Evolutionary conservation across 192 early-diverging fungal genomes (phyloP), one percentile per base, ranked within the genome.

Genomic region (Spizellomyces sp.): DNA sequence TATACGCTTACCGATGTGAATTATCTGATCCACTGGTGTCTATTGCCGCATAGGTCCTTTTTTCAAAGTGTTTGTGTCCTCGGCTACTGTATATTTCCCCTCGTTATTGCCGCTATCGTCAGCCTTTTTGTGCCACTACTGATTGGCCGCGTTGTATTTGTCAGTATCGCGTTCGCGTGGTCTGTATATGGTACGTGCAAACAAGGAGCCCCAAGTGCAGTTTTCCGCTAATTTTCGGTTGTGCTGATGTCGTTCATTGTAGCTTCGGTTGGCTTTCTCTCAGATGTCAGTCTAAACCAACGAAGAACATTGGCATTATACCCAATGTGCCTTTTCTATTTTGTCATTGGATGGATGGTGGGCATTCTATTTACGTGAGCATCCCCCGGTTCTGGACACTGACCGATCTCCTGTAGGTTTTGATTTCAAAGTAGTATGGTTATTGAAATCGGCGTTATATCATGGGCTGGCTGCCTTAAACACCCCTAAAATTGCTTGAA

Each of bases 1-100:
- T 36, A 36, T 36, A 36, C 27, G 27, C 1, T 36, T 36, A 36
- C 1, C 27, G 27, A 36, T 3, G 3, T 36, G 27, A 54, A 54
- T 12, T 0, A 1, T 19, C 50, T 19, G 54, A 67, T 67, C 10
- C 46, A 36, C 36, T 7, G n/a, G 21, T 15, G 19, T 5, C 46
- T 19, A 47, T n/a, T 45, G 5, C 55, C 58, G 47, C 54, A 36
- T 76, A 94, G 91, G 8, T 99, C 96, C 8, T 97, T 99, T 72
- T 96, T 96, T 78, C 96, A 99, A 71, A 91, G 89, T 70, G 94
- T 99, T 7, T 99, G 96, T 79, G 91, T 95, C 14, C 84, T 99
- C 60, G 95, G 96, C 8, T 99, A 99, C 81, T 99, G 96, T 77
- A 80, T 98, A 64, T 99, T 96, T 69, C 96, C 96, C 8, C 81